Conservation (phyloP, 768 basidiomycete genomes). For the Lactifluus piperatus region DNA sequence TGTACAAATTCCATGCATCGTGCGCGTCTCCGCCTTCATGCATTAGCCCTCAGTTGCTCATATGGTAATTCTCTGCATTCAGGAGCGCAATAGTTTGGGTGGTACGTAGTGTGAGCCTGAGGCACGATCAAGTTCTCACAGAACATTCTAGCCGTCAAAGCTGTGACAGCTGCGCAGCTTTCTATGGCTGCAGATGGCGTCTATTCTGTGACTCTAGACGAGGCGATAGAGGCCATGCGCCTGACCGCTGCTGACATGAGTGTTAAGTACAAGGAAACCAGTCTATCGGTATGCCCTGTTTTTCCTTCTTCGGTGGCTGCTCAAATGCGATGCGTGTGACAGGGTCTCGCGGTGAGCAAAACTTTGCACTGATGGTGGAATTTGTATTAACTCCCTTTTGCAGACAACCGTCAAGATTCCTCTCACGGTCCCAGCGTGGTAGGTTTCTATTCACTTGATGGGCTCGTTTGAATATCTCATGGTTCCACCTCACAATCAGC, state of each 20-base stretch:
- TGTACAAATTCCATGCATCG: slow-evolving; percentile 94
- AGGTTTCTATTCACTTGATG: background rate
- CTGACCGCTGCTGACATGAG: slow-evolving; percentile 93
- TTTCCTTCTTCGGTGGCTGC: background rate
- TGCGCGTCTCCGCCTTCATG: slow-evolving; percentile 36
- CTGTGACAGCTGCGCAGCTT: slow-evolving; percentile 87
- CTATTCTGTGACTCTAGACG: slow-evolving; percentile 82
- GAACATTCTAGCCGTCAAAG: slow-evolving; percentile 64
- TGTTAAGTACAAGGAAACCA: slow-evolving; percentile 92
- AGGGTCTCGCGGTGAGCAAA: slow-evolving; percentile 54
- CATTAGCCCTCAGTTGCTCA: background rate
- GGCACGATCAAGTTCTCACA: background rate
- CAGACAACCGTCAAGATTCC: slow-evolving; percentile 78
- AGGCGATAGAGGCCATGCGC: slow-evolving; percentile 93
- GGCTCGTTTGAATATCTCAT: background rate
- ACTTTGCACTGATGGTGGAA: slow-evolving; percentile 8
- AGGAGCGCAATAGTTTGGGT: slow-evolving; percentile 83
- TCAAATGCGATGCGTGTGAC: background rate
- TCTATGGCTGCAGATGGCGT: slow-evolving; percentile 88
- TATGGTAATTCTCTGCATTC: background rate
- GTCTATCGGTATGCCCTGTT: slow-evolving; percentile 58
- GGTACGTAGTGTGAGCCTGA: slow-evolving; percentile 35
- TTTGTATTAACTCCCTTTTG: slow-evolving; percentile 11
- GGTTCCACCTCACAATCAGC: background rate
- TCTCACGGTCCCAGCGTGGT: slow-evolving; percentile 78